Base-by-base conservation (phyloP, 129 eudicot genomes). In the Artemisia argyi region DNA sequence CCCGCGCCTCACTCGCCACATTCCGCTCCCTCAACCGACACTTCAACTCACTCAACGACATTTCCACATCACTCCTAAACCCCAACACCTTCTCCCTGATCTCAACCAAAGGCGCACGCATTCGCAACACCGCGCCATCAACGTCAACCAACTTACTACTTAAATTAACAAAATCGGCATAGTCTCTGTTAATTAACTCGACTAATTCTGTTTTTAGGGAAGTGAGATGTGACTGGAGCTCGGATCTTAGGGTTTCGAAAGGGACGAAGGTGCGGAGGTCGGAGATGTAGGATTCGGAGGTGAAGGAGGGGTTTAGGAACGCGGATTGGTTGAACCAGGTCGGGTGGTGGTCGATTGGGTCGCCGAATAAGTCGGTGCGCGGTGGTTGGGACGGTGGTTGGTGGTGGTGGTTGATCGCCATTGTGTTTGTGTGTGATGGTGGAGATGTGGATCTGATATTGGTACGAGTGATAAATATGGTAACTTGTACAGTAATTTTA, bases 211-310 rank as follows among this genome's bases (percentile, higher is more conserved):
- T 87, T 42, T 90, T 85, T 3, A 93, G 86, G 5, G 95, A 82
- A 7, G 90, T 72, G 7, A 89, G 83, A 69, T 93, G 97, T 0
- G 98, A 87, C n/a, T 83, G 95, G 59, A 93, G 97, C 80, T 93
- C 97, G n/a, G 96, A 85, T 58, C 96, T 92, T 71, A 93, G 87
- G 11, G 97, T 90, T 73, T 89, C 96, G 79, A 93, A 85, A 1
- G 98, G 98, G 53, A 93, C 98, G 61, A 93, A 93, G 10, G 96
- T 87, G 51, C 98, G 98, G 39, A 93, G 96, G 80, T 93, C 98
- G 73, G 97, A 75, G 56, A 93, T 93, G 89, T 93, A 93, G n/a
- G 87, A 69, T 63, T 87, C 90, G n/a, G 98, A 80, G 66, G 87
- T 91, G 87, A 93, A 93, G 53, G 74, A 71, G 8, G 87, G 92